A percentile compares a stretch with the other conserved stretches of the same genome.
Evolutionary conservation across 805 yeast species (phyloP).

Genomic region (Monosporozyma aerobia): DNA sequence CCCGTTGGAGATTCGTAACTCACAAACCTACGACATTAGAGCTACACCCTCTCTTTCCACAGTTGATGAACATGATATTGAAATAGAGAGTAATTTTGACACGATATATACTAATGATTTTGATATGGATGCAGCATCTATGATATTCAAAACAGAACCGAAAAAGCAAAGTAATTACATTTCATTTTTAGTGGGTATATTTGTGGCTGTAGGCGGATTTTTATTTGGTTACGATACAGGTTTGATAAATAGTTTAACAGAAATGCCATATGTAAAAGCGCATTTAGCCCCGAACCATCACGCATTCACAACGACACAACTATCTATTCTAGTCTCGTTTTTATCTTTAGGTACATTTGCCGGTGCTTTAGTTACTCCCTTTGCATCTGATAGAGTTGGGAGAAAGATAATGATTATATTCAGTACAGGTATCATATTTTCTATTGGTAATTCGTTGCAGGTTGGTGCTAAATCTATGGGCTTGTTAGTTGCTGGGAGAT

Average conservation of each 20-base stretch:
- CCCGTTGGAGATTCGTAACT: background rate
- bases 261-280: constrained; percentile 57
- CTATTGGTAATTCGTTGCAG: constrained; percentile 65
- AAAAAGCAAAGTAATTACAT: constrained; percentile 43
- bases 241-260: constrained; percentile 65
- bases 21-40: background rate
- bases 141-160: constrained; percentile 25
- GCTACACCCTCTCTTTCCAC: background rate
- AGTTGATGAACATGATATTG: background rate
- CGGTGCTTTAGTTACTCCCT: constrained; percentile 53
- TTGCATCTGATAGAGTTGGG: constrained; percentile 63
- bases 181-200: constrained; percentile 65
- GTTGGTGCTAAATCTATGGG: constrained; percentile 41
- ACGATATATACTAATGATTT: background rate
- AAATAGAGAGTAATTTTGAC: background rate
- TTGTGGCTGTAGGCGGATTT: constrained; percentile 89
- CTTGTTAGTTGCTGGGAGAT: constrained; percentile 63
- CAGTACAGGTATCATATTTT: constrained; percentile 54
- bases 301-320: constrained; percentile 49
- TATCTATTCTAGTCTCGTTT: constrained; percentile 68
- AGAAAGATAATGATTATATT: constrained; percentile 57
- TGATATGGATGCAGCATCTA: constrained; percentile 9
- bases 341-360: constrained; percentile 72
- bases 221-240: constrained; percentile 89
- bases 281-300: constrained; percentile 43